These are phyloP conservation scores for Panicum miliaceum DNA, from an alignment of 176 grass and related monocot genomes.

Conservation along the genomic window DNA sequence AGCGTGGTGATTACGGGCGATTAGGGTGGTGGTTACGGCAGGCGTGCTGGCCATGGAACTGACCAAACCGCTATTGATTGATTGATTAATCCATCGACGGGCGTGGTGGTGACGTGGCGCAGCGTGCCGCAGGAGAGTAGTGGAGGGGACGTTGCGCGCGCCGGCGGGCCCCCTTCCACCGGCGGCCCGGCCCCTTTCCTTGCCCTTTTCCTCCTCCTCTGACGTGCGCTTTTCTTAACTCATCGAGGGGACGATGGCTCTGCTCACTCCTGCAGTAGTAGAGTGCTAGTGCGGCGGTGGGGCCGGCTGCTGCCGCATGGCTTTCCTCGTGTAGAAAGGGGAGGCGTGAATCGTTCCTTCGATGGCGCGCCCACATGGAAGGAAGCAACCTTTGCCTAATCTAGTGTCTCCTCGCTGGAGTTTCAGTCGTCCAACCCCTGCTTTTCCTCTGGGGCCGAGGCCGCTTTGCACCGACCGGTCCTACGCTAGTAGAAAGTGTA, in stretches of 20 bases:
- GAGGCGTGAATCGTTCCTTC: not conserved
- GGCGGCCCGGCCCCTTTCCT: not conserved
- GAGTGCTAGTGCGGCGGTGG: not conserved
- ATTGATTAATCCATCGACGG: not conserved
- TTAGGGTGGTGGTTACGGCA: slow-evolving; percentile 8
- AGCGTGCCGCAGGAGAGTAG: not conserved
- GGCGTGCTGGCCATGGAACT: slow-evolving; percentile 27
- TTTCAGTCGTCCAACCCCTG: not conserved
- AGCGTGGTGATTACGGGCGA: not conserved
- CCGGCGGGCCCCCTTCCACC: not conserved
- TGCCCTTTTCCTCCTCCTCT: not conserved
- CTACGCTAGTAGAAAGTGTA: not conserved
- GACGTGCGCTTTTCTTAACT: too few relatives aligned
- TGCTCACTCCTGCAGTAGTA: too few relatives aligned
- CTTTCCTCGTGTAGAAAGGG: slow-evolving; percentile 12
- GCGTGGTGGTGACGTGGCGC: not conserved
- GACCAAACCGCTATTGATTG: not conserved
- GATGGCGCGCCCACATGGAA: not conserved
- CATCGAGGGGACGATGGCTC: too few relatives aligned
- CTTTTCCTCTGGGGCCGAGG: not conserved
- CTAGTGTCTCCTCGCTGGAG: not conserved
- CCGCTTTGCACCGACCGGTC: slow-evolving; percentile 31
- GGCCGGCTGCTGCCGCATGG: slow-evolving; percentile 32
- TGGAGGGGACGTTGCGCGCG: slow-evolving; percentile 40
- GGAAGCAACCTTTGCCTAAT: not conserved